phyloP scores from a whole-genome alignment of 2,329 filamentous ascomycete species.

The Aspergillus sp. region DNA sequence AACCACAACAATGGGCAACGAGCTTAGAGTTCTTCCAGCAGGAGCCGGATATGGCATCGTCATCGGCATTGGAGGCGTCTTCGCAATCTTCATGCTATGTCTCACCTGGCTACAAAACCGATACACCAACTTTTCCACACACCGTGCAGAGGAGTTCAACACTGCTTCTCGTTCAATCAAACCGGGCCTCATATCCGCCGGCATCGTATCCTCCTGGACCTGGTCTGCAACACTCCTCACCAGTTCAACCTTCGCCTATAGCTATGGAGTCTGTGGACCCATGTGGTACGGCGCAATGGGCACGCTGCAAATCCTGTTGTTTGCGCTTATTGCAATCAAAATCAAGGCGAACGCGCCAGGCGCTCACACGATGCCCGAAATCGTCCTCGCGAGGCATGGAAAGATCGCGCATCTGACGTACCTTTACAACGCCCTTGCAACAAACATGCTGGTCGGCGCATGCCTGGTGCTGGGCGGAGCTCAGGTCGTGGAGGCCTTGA shows the following conservation, averaged over 20 bases:
- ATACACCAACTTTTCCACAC: conserved; percentile 29
- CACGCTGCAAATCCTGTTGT: conserved; percentile 41
- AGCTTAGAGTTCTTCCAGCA: conserved; percentile 22
- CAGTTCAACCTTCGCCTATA: conserved; percentile 42
- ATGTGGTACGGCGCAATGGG: conserved; percentile 45
- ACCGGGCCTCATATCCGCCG: conserved; percentile 46
- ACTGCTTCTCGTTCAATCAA: conserved; percentile 40
- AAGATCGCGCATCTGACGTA: conserved; percentile 38
- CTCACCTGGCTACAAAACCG: conserved; percentile 44
- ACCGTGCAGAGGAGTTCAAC: conserved; percentile 48
- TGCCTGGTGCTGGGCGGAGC: conserved; percentile 39
- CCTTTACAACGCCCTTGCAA: conserved; percentile 39
- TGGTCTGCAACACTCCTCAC: conserved; percentile 48
- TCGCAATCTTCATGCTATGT: conserved; percentile 42
- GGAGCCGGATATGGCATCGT: conserved; percentile 51
- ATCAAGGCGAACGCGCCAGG: conserved; percentile 41
- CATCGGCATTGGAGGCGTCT: conserved; percentile 49
- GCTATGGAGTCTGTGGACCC: conserved; percentile 40
- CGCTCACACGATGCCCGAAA: conserved; percentile 45
- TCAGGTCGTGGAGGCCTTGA: conserved; percentile 39
- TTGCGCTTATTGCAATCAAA: conserved; percentile 42
- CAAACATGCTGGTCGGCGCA: conserved; percentile 42
- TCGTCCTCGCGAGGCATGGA: conserved; percentile 39
- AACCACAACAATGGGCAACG: conserved; percentile 7
- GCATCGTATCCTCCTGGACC: conserved; percentile 51